phyloP scores from a whole-genome alignment of 805 yeast species.

The Kuraishia ogatae region DNA sequence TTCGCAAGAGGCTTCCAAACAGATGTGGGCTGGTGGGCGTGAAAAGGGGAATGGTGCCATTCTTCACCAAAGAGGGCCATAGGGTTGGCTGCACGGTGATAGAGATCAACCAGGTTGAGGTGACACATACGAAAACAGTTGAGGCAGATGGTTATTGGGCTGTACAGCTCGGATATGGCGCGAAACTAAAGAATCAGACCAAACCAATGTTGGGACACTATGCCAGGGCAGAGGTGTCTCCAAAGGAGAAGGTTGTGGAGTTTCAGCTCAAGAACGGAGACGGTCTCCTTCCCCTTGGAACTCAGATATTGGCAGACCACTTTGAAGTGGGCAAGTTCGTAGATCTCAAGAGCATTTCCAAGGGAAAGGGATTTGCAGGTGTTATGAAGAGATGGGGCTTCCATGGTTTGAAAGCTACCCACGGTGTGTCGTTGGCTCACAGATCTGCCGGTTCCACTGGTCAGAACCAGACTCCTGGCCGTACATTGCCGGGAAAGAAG shows the following conservation, averaged over 20 bases:
- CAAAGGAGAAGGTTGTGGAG: conserved; percentile 68
- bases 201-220: conserved; percentile 68
- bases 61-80: conserved; percentile 61
- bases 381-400: conserved; percentile 95
- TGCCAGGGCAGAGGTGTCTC: conserved; percentile 72
- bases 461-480: conserved; percentile 91
- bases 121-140: conserved; percentile 58
- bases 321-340: conserved; percentile 78
- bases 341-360: conserved; percentile 69
- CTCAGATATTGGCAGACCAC: conserved; percentile 73
- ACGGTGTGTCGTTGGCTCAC: conserved; percentile 90
- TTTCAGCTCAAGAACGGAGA: conserved; percentile 64
- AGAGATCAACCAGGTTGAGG: conserved; percentile 85
- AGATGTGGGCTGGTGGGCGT: conserved; percentile 82
- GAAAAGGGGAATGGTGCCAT: conserved; percentile 87
- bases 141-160: conserved; percentile 77
- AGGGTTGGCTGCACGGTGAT: conserved; percentile 79
- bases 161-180: conserved; percentile 81
- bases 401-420: conserved; percentile 83
- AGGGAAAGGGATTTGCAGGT: conserved; percentile 97
- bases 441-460: conserved; percentile 98
- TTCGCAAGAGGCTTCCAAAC: conserved; percentile 59
- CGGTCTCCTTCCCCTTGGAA: conserved; percentile 70
- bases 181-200: conserved; percentile 53
- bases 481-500: conserved; percentile 92